phyloP scores from a whole-genome alignment of 306 rosid species.

The Casuarina equisetifolia region DNA sequence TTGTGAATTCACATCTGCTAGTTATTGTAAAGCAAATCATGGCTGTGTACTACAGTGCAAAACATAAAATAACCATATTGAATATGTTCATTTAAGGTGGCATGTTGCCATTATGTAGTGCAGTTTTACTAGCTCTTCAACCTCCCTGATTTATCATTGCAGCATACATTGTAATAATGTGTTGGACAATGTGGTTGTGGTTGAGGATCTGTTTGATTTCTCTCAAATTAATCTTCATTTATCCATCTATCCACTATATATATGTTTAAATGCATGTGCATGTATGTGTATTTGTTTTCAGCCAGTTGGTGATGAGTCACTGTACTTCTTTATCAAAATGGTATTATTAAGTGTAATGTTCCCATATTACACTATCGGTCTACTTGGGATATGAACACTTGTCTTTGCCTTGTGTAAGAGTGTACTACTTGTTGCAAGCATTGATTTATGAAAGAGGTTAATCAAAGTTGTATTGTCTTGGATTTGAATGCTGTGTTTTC shows the following conservation, averaged over 20 bases:
- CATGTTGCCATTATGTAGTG: not conserved
- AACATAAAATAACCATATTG: not conserved
- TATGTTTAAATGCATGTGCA: not conserved
- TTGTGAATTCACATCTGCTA: not conserved
- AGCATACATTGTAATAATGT: not conserved
- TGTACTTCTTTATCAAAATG: not conserved
- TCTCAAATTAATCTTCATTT: not conserved
- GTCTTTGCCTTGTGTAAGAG: not conserved
- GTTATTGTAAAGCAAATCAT: not conserved
- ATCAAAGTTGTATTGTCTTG: not conserved
- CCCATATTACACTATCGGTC: not conserved
- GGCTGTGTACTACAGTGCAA: not conserved
- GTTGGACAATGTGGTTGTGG: not conserved
- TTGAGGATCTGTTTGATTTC: not conserved
- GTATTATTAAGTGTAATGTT: not conserved
- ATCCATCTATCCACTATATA: too few relatives aligned
- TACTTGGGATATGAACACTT: not conserved
- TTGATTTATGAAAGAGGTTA: not conserved
- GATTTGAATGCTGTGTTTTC: not conserved
- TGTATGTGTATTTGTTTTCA: not conserved
- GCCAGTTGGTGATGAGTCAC: not conserved
- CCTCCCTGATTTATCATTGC: not conserved
- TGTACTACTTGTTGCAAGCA: constrained; percentile 4
- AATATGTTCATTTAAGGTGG: not conserved
- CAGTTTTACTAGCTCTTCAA: not conserved